Evolutionary conservation across 1,284 basidiomycete species (phyloP).

Genomic region (Leccinum fallax): DNA sequence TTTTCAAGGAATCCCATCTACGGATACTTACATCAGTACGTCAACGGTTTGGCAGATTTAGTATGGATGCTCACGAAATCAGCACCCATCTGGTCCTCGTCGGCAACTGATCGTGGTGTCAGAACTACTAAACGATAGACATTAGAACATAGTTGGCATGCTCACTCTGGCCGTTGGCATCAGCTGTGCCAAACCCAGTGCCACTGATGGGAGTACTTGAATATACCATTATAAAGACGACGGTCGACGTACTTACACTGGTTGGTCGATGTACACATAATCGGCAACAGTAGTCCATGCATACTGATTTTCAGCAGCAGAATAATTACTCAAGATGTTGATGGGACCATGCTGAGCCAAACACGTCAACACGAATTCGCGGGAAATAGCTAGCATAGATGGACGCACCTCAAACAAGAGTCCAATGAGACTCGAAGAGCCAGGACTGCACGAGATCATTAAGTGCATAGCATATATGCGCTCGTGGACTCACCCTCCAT

Average conservation of each 20-base stretch:
- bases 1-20: slow-evolving; percentile 68
- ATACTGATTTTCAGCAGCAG: slow-evolving; percentile 50
- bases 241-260: slow-evolving; percentile 49
- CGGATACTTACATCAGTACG: not conserved
- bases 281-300: slow-evolving; percentile 66
- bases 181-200: slow-evolving; percentile 66
- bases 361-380: not conserved
- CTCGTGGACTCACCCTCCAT: slow-evolving; percentile 57
- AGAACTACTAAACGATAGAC: slow-evolving; percentile 20
- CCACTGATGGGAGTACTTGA: slow-evolving; percentile 43
- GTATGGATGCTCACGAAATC: slow-evolving; percentile 60
- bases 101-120: slow-evolving; percentile 43
- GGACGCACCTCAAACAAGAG: slow-evolving; percentile 60
- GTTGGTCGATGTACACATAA: slow-evolving; percentile 72
- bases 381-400: not conserved
- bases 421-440: slow-evolving; percentile 66
- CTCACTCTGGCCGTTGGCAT: slow-evolving; percentile 56
- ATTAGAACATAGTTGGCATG: slow-evolving; percentile 9
- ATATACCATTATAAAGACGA: not conserved
- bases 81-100: slow-evolving; percentile 67
- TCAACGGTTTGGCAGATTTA: too few relatives aligned
- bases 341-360: slow-evolving; percentile 65
- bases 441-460: slow-evolving; percentile 48
- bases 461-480: not conserved
- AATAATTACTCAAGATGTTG: slow-evolving; percentile 50